Conservation (phyloP, 2,329 filamentous ascomycete species). For the Acephala macrosclerotiorum region DNA sequence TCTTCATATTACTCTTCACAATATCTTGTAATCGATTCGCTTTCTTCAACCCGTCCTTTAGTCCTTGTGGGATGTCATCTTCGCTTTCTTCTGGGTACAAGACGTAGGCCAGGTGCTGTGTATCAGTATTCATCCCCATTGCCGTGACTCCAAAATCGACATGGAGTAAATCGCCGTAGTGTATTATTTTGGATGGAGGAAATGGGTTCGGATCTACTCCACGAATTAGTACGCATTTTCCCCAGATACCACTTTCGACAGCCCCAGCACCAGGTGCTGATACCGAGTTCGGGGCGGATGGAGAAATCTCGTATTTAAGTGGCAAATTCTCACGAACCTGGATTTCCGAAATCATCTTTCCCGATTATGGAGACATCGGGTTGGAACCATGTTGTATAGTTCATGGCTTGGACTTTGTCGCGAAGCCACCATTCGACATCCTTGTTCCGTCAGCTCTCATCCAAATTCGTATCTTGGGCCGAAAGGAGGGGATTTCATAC, state of each 20-base stretch:
- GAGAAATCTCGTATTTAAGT: too few species aligned
- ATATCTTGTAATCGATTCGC: constrained; percentile 58
- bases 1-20: constrained; percentile 51
- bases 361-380: constrained; percentile 53
- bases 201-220: background rate
- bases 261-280: too few species aligned
- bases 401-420: constrained; percentile 55
- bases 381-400: constrained; percentile 61
- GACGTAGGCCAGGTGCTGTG: constrained; percentile 59
- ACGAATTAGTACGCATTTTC: too few species aligned
- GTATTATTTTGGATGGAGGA: constrained; percentile 46
- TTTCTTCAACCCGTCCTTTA: constrained; percentile 53
- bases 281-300: too few species aligned
- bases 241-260: too few species aligned
- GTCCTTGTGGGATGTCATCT: constrained; percentile 50
- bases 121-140: constrained; percentile 57
- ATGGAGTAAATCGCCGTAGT: constrained; percentile 56
- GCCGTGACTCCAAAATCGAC: constrained; percentile 58
- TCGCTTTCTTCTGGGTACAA: constrained; percentile 52
- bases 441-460: constrained; percentile 22
- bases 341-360: constrained; percentile 28
- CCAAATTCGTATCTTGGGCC: constrained; percentile 13
- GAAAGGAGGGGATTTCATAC: constrained; percentile 21
- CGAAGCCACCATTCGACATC: constrained; percentile 61
- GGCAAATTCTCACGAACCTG: background rate